A percentile compares a stretch with the other conserved stretches of the same genome.
These are phyloP conservation scores for Linum trigynum DNA, from an alignment of 345 rosid species.

Conservation along the genomic window DNA sequence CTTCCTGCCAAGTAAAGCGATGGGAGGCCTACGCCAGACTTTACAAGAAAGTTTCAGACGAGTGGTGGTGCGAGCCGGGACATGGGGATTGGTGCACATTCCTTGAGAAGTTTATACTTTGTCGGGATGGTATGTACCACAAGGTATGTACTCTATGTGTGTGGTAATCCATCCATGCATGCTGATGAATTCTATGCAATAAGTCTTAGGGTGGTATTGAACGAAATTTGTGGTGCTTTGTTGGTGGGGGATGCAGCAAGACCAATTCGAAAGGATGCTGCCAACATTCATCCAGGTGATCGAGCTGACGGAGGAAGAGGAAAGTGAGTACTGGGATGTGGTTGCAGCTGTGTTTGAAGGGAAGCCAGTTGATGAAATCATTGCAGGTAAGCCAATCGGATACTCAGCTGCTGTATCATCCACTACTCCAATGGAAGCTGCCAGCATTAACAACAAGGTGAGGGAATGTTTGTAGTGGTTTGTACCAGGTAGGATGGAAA, in stretches of 20 bases:
- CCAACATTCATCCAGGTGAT: constrained; percentile 71
- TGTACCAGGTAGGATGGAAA: not conserved
- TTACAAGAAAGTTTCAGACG: constrained; percentile 67
- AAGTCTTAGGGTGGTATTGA: not conserved
- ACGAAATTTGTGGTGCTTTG: not conserved
- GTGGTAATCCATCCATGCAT: not conserved
- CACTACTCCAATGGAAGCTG: constrained; percentile 33
- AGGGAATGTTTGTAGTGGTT: not conserved
- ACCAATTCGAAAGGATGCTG: constrained; percentile 53
- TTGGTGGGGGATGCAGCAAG: constrained; percentile 41
- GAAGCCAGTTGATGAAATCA: constrained; percentile 39
- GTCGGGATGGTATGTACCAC: constrained; percentile 71
- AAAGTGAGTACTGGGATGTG: constrained; percentile 51
- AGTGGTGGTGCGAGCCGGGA: constrained; percentile 80
- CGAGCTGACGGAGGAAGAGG: constrained; percentile 51
- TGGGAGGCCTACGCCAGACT: constrained; percentile 71
- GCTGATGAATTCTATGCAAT: constrained; percentile 2
- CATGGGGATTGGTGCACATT: constrained; percentile 74
- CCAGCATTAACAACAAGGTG: constrained; percentile 61
- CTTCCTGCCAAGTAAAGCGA: constrained; percentile 46
- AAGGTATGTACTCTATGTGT: constrained; percentile 32
- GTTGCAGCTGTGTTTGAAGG: constrained; percentile 62
- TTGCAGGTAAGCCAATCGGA: constrained; percentile 23
- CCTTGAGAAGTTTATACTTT: constrained; percentile 58
- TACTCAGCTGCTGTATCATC: constrained; percentile 26